Evolutionary conservation across 1,139 yeast species (phyloP), one percentile per base, ranked within the genome.

Genomic region (Blastobotrys raffinosifermentans): DNA sequence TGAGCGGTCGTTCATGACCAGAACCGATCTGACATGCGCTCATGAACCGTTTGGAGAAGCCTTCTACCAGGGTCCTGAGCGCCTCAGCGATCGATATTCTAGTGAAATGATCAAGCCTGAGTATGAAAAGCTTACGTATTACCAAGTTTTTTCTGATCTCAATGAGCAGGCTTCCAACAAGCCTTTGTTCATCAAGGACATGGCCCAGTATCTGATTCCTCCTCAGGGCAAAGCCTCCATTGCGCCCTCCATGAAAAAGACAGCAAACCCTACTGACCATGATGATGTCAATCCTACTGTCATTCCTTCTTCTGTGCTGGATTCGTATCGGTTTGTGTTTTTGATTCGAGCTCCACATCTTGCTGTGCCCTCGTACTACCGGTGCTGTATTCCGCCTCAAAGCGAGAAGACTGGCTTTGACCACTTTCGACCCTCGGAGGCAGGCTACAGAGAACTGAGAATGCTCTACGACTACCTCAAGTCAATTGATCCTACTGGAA

Each of bases 31-130:
- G 11, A 41, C 33, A 4, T 45, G 53, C 31, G 40, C 51, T 33
- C 58, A 54, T 32, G 58, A 54, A 27, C 58, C 58, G 16, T 54
- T 47, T 41, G 58, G 58, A 13, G 58, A 54, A 16, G 50, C 58
- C 2, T 54, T 47, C 36, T 53, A 54, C 32, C 50, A 38, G 27
- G 58, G 58, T 4, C 58, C 58, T 4, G 57, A 53, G 32, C 39
- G 54, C 14, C 26, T 54, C 31, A 48, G 55, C 3, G 48, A 48
- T 22, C 39, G 58, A 15, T 54, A 47, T 40, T 33, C 45, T 6
- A 43, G 21, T 2, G 38, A 40, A 10, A 38, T 48, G 31, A 26
- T 37, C 11, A 35, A 33, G 10, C 37, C 45, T 26, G 38, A 38
- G 11, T 48, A 42, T 36, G 27, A 32, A 6, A 35, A 44, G 3